Evolutionary conservation across 2,329 filamentous ascomycete species (phyloP).

Genomic region (Geoglossum cookeanum): DNA sequence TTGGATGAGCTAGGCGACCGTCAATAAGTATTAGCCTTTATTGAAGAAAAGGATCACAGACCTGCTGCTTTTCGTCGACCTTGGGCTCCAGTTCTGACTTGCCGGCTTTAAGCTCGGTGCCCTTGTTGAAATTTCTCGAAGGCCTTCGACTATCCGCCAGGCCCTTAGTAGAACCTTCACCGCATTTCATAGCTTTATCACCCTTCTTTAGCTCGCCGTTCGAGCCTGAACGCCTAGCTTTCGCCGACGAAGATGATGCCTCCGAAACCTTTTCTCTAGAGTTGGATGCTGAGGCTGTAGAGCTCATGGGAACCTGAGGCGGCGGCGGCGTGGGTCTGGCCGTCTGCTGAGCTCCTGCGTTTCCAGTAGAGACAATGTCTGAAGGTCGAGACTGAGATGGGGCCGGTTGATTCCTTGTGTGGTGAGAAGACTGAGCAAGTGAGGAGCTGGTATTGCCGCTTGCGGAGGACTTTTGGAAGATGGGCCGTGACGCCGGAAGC

Average conservation of each 20-base stretch:
- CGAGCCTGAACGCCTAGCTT: not conserved
- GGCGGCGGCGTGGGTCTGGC: not conserved
- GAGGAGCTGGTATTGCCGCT: not conserved
- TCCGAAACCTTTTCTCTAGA: not conserved
- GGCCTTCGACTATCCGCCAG: not conserved
- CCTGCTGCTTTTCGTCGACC: not conserved
- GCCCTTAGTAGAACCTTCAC: not conserved
- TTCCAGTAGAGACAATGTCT: not conserved
- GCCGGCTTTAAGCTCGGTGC: not conserved
- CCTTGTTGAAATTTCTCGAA: not conserved
- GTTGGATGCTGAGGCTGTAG: not conserved
- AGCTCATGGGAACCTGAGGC: not conserved
- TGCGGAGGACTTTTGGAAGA: not conserved
- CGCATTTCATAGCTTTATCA: not conserved
- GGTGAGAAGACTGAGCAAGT: not conserved
- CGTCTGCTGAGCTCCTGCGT: not conserved
- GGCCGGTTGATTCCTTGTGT: not conserved
- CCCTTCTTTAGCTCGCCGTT: not conserved
- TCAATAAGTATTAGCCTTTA: not conserved
- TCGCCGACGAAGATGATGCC: not conserved
- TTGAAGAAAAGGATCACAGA: not conserved
- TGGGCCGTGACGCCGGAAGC: not conserved
- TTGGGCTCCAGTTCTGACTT: not conserved
- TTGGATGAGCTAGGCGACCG: not conserved
- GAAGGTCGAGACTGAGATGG: not conserved